These are phyloP conservation scores for Sporothrix dimorphospora DNA, from an alignment of 2,329 filamentous ascomycete genomes.

Conservation along the genomic window DNA sequence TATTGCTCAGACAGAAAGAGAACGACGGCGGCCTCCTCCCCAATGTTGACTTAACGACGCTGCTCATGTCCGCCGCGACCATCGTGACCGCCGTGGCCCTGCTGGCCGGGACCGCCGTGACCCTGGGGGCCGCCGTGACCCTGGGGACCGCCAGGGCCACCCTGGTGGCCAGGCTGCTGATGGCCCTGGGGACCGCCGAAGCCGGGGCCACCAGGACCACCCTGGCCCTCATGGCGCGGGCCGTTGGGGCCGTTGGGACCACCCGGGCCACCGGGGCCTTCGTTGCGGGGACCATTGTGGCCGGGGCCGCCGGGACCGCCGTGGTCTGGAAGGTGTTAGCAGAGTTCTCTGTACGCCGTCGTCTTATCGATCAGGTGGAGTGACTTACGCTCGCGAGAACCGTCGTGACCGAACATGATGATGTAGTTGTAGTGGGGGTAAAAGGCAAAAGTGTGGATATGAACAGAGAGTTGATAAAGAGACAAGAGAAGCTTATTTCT, in stretches of 20 bases:
- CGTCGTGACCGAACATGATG: conserved; percentile 17
- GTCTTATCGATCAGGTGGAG: too few relatives aligned
- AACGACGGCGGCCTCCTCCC: too few relatives aligned
- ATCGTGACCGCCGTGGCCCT: background rate
- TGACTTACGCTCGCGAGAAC: background rate
- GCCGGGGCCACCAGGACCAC: background rate
- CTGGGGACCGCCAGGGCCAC: background rate
- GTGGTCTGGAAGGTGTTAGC: background rate
- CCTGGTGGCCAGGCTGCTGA: background rate
- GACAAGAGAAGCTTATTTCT: background rate
- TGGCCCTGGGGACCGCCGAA: background rate
- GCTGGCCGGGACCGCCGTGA: background rate
- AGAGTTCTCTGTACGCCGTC: too few relatives aligned
- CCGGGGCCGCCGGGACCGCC: background rate
- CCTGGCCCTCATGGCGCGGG: background rate
- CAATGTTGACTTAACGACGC: background rate
- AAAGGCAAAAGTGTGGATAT: background rate
- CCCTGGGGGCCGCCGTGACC: background rate
- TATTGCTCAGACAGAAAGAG: too few relatives aligned
- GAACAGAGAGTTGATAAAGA: background rate
- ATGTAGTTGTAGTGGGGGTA: background rate
- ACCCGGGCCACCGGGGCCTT: background rate
- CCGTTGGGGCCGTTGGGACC: background rate
- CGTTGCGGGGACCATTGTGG: background rate
- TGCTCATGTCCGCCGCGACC: background rate